Evolutionary conservation across 2,329 filamentous ascomycete species (phyloP).

Genomic region (Hymenoscyphus infarciens): DNA sequence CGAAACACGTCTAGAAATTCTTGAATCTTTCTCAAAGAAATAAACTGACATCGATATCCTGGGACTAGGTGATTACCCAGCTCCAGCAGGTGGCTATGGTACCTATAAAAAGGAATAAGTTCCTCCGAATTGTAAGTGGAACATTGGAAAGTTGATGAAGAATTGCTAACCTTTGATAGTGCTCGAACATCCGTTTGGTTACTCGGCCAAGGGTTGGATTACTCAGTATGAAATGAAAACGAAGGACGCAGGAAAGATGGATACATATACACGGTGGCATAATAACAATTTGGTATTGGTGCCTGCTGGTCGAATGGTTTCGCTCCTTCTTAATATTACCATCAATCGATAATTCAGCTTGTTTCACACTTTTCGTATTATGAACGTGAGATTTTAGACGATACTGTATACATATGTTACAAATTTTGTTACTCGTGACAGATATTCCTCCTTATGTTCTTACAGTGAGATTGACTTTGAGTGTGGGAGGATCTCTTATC

Average conservation of each 20-base stretch:
- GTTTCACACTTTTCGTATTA: background rate
- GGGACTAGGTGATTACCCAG: too few relatives aligned
- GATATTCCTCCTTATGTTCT: background rate
- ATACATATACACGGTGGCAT: background rate
- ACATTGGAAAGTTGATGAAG: background rate
- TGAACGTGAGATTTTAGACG: background rate
- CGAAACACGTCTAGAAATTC: too few relatives aligned
- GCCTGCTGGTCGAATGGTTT: background rate
- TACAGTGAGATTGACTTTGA: background rate
- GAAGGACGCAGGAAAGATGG: background rate
- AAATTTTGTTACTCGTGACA: background rate
- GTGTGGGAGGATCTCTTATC: too few relatives aligned
- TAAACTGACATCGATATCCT: too few relatives aligned
- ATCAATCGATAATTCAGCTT: background rate
- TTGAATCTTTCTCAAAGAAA: too few relatives aligned
- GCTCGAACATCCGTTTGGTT: background rate
- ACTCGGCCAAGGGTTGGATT: background rate
- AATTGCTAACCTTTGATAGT: background rate
- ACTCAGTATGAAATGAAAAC: background rate
- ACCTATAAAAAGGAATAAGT: background rate
- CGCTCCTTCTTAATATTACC: background rate
- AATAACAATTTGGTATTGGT: background rate
- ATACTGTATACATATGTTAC: background rate
- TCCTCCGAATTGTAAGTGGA: background rate
- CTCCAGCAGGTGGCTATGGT: constrained; percentile 2